Evolutionary conservation across 805 yeast species (phyloP), one percentile per base, ranked within the genome.

Genomic region (Hanseniaspora hatyaiensis): DNA sequence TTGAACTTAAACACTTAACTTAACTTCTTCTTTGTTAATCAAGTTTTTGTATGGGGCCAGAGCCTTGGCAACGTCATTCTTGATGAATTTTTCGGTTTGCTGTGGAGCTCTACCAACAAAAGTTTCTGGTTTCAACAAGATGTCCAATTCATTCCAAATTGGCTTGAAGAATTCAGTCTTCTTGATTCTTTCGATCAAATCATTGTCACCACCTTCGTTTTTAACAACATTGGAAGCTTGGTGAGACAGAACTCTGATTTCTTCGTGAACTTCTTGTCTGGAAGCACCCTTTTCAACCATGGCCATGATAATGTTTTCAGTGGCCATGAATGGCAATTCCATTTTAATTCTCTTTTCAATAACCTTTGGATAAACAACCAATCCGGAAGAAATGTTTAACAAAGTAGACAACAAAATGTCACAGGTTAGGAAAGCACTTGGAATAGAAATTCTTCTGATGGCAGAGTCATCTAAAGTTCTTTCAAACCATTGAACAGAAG

Each of bases 401-500:
- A 92, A 69, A 43, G 98, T 92, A 23, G 94, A 77, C 56, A 89
- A 72, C 55, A 92, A 73, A 59, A 89, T 89, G 67, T 92, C 98
- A 16, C 95, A 92, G 49, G 97, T 87, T 65, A 92, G 72, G 70
- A 92, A 92, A 3, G 97, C 97, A 44, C 94, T 84, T 41, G 98
- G 98, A 54, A 92, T 71, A 20, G 96, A 82, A 59, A 92, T 92
- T 72, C 98, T 81, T 71, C 98, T 82, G 60, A 89, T 89, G 46
- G 98, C 98, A 50, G 95, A 82, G 67, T 92, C 98, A 67, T 92
- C 98, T 61, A 92, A 75, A 30, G 98, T 92, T 72, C 98, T 84
- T 73, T 92, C 98, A 64, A 92, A 92, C 98, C 98, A 92, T 71
- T 92, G 98, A 44, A 92, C 97, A 30, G 95, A 82, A 6, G 97